Evolutionary conservation across 768 basidiomycete genomes (phyloP).

Genomic region (Termitomyces sp.): DNA sequence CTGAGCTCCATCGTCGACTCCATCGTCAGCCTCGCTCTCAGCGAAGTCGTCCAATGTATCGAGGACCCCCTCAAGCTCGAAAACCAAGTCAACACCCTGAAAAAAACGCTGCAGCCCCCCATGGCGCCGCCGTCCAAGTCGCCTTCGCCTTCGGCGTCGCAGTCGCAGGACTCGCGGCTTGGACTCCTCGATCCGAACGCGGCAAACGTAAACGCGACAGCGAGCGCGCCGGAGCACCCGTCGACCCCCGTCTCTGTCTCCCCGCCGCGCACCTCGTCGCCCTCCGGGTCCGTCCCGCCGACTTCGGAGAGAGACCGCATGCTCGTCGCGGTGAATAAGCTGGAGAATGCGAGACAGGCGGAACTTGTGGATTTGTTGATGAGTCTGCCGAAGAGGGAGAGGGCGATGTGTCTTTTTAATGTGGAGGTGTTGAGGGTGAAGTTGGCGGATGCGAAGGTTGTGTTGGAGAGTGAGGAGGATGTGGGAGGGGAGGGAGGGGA

Average conservation of each 20-base stretch:
- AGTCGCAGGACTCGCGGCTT: slow-evolving; percentile 72
- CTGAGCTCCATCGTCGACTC: slow-evolving; percentile 68
- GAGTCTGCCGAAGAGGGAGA: slow-evolving; percentile 84
- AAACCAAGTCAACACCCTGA: slow-evolving; percentile 54
- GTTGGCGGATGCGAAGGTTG: slow-evolving; percentile 76
- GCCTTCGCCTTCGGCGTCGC: slow-evolving; percentile 52
- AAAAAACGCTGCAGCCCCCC: slow-evolving; percentile 25
- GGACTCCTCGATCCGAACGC: slow-evolving; percentile 63
- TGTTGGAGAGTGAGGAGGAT: slow-evolving; percentile 70
- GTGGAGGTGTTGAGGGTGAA: slow-evolving; percentile 73
- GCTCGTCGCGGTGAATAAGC: slow-evolving; percentile 55
- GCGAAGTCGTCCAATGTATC: slow-evolving; percentile 73
- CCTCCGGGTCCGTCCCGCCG: slow-evolving; percentile 57
- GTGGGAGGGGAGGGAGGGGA: slow-evolving; percentile 29
- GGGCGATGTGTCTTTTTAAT: slow-evolving; percentile 91
- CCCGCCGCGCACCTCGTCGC: slow-evolving; percentile 81
- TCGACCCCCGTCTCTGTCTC: slow-evolving; percentile 81
- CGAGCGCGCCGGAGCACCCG: slow-evolving; percentile 87
- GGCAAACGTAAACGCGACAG: slow-evolving; percentile 68
- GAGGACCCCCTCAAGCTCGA: slow-evolving; percentile 64
- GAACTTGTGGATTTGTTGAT: slow-evolving; percentile 79
- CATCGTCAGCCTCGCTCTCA: slow-evolving; percentile 65
- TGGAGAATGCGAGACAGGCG: slow-evolving; percentile 54
- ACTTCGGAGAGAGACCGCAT: slow-evolving; percentile 76
- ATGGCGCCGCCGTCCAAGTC: slow-evolving; percentile 44